A percentile compares a stretch with the other conserved stretches of the same genome.
Conservation (phyloP, 2,329 filamentous ascomycete species). For the Fusarium mangiferae region DNA sequence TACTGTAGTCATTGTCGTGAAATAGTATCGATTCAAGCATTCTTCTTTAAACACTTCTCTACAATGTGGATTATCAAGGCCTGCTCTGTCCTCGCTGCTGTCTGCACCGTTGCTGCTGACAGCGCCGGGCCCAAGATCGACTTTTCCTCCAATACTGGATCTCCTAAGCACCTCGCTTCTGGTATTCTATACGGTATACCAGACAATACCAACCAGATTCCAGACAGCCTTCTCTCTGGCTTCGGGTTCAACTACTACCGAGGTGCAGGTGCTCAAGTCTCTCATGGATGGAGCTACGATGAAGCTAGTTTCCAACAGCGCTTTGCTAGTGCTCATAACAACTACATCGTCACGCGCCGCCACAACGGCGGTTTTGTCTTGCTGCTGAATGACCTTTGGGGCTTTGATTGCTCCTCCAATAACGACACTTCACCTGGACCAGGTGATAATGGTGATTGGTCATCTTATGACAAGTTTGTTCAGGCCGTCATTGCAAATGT, state of each 20-base stretch:
- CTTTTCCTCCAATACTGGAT: not conserved
- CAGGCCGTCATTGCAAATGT: not conserved
- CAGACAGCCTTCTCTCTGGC: not conserved
- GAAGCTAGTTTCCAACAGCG: not conserved
- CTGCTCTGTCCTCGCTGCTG: not conserved
- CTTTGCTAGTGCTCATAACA: not conserved
- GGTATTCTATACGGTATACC: not conserved
- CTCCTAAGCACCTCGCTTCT: not conserved
- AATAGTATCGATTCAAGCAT: not conserved
- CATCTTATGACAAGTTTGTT: not conserved
- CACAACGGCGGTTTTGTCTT: not conserved
- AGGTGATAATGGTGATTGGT: not conserved
- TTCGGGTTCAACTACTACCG: not conserved
- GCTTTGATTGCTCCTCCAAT: not conserved
- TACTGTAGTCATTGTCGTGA: rapidly evolving
- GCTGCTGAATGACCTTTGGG: not conserved
- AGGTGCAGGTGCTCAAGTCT: not conserved
- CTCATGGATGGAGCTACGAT: not conserved
- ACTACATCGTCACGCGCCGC: not conserved
- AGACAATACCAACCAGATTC: not conserved
- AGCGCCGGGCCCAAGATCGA: not conserved
- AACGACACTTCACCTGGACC: not conserved
- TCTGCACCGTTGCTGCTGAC: not conserved
- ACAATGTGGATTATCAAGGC: not conserved
- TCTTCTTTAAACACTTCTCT: not conserved